Evolutionary conservation across 345 rosid species (phyloP), one percentile per base, ranked within the genome.

Genomic region (Iberis pinnata): DNA sequence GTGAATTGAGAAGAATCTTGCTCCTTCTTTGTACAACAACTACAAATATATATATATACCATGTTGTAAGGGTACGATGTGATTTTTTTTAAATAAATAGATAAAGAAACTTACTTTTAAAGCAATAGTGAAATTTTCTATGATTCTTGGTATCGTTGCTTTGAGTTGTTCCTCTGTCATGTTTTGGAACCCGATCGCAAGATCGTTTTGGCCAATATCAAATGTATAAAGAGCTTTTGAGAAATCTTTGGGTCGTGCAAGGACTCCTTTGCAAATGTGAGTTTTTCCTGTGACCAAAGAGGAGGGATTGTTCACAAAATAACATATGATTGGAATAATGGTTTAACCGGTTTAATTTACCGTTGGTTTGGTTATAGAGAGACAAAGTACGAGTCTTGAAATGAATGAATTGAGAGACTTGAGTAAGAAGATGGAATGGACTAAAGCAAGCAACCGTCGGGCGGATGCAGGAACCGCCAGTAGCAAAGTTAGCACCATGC

Each of bases 131-230:
- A 82, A 64, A 56, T 65, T 69, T 64, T 27, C 60, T 6, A 82
- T 60, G 47, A 80, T 74, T 56, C 41, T 43, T 2, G 84, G 90
- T 65, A 88, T 74, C 7, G 81, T 66, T 59, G 75, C 77, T 58
- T 46, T 56, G 60, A 82, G 81, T 61, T 77, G 70, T 53, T 73
- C 69, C 43, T 40, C 68, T 0, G 70, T 76, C 31, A 64, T 43
- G 53, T 58, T 45, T 56, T 76, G 79, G 41, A 77, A 73, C 25
- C 86, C 88, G 18, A 70, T 62, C 8, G 72, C 58, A 9, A 88
- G 69, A 68, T 82, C 96, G 50, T 84, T 84, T 46, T 84, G 94
- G 14, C 94, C 96, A 0, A 80, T 77, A 66, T 88, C 95, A 4
- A 84, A 53, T 20, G 76, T 78, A 65, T 82, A 80, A 14, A 84